Evolutionary conservation across 345 rosid genomes (phyloP).

Genomic region (Camelina laxa): DNA sequence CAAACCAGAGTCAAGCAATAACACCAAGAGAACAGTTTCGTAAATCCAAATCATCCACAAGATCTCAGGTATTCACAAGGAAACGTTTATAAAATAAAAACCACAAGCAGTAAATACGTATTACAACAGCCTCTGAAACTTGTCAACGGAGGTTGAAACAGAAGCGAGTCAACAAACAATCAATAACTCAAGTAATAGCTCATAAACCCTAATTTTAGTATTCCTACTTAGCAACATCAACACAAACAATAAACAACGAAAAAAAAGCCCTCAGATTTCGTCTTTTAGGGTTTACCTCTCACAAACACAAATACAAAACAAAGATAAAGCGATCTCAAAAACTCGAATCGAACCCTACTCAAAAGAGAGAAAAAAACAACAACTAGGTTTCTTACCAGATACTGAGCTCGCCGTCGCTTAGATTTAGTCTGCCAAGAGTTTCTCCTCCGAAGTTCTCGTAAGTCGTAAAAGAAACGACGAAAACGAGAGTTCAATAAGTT

Average conservation of each 20-base stretch:
- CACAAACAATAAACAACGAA: background rate
- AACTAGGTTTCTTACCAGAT: slow-evolving; percentile 16
- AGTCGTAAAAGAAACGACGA: slow-evolving; percentile 17
- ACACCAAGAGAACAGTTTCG: slow-evolving; percentile 3
- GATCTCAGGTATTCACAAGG: background rate
- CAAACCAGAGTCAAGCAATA: slow-evolving; percentile 9
- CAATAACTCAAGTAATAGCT: background rate
- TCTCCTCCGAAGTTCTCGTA: slow-evolving; percentile 18
- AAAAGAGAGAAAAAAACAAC: background rate
- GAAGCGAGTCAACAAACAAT: slow-evolving; percentile 11
- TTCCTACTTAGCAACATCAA: background rate
- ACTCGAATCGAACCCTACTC: slow-evolving; percentile 3
- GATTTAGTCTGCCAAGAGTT: slow-evolving; percentile 17
- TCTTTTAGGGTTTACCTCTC: background rate
- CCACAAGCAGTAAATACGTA: background rate
- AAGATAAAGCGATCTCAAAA: slow-evolving; percentile 20
- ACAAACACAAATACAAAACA: background rate
- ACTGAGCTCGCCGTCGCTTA: slow-evolving; percentile 33
- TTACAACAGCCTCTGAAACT: background rate
- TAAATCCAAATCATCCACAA: background rate
- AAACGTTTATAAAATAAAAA: background rate
- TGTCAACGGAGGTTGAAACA: background rate
- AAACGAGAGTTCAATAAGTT: slow-evolving; percentile 26
- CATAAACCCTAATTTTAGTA: slow-evolving; percentile 24
- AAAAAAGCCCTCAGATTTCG: slow-evolving; percentile 1